Conservation (phyloP, 495 filamentous ascomycete genomes). For the Pyrenopolyporus hunteri region DNA sequence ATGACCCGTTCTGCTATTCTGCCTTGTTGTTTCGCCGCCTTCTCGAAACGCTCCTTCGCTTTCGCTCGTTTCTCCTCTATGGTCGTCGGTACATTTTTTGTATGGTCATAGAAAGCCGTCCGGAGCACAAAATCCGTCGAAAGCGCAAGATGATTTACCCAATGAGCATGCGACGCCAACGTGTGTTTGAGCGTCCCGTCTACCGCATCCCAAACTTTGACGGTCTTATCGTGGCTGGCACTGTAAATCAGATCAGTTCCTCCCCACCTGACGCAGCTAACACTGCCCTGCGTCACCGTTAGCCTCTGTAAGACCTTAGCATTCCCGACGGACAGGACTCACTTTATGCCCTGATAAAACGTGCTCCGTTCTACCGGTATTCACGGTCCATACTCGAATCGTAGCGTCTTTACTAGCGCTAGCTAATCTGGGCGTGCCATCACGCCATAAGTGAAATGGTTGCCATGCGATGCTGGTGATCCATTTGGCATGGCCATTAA, state of each 20-base stretch:
- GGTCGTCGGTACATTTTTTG: conserved; percentile 64
- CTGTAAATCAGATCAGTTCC: conserved; percentile 87
- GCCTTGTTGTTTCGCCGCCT: conserved; percentile 80
- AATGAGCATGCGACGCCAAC: conserved; percentile 84
- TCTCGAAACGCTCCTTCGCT: conserved; percentile 83
- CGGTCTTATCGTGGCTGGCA: conserved; percentile 87
- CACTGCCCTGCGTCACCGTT: conserved; percentile 53
- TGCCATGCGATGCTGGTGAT: conserved; percentile 90
- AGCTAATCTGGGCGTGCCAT: conserved; percentile 77
- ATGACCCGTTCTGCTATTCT: conserved; percentile 85
- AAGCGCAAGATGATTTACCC: conserved; percentile 94
- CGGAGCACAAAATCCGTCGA: conserved; percentile 92
- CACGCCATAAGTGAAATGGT: conserved; percentile 83
- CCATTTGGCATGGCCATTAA: conserved; percentile 93
- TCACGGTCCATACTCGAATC: conserved; percentile 85
- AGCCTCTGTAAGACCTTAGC: conserved; percentile 8
- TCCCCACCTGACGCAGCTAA: conserved; percentile 94
- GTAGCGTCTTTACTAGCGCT: conserved; percentile 92
- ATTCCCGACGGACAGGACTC: conserved; percentile 4
- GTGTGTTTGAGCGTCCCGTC: conserved; percentile 80
- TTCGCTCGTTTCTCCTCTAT: conserved; percentile 74
- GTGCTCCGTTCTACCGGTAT: conserved; percentile 76
- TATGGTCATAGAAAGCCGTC: conserved; percentile 87
- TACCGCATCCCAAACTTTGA: conserved; percentile 88
- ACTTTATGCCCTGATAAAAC: conserved; percentile 86